phyloP scores from a whole-genome alignment of 306 rosid genomes.

The Herpetospermum pedunculosum region DNA sequence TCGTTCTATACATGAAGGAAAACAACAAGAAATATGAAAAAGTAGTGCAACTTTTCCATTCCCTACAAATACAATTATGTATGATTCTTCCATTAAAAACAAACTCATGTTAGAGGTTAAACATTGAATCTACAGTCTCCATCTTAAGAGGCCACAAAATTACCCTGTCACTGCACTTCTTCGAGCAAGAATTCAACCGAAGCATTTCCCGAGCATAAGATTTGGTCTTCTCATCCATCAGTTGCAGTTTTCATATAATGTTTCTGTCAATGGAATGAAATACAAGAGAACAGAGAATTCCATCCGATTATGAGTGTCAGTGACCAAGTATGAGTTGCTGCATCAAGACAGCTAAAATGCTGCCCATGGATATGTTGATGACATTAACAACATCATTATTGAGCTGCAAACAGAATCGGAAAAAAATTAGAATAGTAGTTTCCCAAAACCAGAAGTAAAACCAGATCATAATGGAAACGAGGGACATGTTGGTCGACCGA shows the following conservation, averaged over 20 bases:
- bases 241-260: neutral
- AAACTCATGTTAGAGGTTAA: neutral
- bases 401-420: constrained; percentile 49
- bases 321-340: constrained; percentile 52
- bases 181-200: neutral
- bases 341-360: constrained; percentile 73
- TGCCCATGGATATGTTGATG: constrained; percentile 85
- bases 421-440: neutral
- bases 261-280: neutral
- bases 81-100: neutral
- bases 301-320: constrained; percentile 19
- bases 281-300: neutral
- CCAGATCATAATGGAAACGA: neutral
- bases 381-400: constrained; percentile 78
- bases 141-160: neutral
- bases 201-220: neutral
- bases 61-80: neutral
- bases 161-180: neutral
- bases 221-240: neutral
- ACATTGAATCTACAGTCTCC: neutral
- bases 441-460: neutral
- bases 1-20: neutral
- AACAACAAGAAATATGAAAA: neutral
- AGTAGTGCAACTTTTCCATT: neutral
- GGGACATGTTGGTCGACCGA: neutral